Percentiles rank a stretch among this genome's conserved stretches.
Conservation (phyloP, 1,284 basidiomycete species). For the Puccinia horiana region DNA sequence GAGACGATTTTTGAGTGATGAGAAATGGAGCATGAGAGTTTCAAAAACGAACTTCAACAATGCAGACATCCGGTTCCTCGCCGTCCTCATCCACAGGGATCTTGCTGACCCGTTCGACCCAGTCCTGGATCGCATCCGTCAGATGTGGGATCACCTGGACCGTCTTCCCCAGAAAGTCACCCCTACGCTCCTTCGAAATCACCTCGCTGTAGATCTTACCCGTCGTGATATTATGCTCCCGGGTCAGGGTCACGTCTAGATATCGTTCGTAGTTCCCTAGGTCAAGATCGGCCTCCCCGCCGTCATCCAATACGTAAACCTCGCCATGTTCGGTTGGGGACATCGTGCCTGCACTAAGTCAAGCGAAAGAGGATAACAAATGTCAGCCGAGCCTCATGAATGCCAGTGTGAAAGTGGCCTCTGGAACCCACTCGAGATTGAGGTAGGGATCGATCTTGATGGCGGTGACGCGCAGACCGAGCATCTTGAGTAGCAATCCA, state of each 20-base stretch:
- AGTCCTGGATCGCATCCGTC: conserved; percentile 96
- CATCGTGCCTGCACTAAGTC: conserved; percentile 85
- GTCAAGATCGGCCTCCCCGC: conserved; percentile 96
- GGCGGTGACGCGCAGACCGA: conserved; percentile 92
- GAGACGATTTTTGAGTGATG: not conserved
- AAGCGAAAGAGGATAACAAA: not conserved
- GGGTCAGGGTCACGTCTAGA: conserved; percentile 86
- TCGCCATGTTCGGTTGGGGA: conserved; percentile 97
- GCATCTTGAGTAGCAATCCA: conserved; percentile 90
- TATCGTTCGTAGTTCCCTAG: conserved; percentile 98
- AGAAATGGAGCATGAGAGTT: not conserved
- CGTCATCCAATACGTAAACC: conserved; percentile 97
- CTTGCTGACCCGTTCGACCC: conserved; percentile 93
- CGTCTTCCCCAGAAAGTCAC: conserved; percentile 96
- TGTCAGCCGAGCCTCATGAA: not conserved
- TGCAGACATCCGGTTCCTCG: conserved; percentile 92
- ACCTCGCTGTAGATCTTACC: conserved; percentile 97
- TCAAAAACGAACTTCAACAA: conserved; percentile 76
- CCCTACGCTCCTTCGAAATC: conserved; percentile 94
- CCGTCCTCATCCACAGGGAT: conserved; percentile 92
- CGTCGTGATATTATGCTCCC: conserved; percentile 97
- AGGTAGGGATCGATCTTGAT: conserved; percentile 99
- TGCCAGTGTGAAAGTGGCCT: not conserved
- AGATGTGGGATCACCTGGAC: conserved; percentile 97
- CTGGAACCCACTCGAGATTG: conserved; percentile 92